Conservation (phyloP, 1,284 basidiomycete species). For the Ustilago bromivora region DNA sequence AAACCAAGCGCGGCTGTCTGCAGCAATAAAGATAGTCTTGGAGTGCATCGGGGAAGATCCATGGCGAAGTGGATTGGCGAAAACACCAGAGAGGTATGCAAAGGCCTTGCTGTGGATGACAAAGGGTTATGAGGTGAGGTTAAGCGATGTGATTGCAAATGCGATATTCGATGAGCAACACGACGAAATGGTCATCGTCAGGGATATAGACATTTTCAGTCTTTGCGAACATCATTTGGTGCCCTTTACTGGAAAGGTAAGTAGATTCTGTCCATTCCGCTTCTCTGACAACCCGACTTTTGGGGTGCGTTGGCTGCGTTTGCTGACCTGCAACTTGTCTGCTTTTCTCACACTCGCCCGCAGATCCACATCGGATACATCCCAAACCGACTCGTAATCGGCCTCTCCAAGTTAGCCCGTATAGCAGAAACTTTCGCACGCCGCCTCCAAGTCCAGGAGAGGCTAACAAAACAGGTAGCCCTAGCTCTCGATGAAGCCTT, state of each 20-base stretch:
- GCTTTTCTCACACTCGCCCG: neutral
- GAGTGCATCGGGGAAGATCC: slow-evolving; percentile 99
- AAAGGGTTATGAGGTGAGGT: slow-evolving; percentile 93
- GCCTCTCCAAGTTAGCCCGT: slow-evolving; percentile 95
- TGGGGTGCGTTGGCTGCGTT: neutral
- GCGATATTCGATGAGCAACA: slow-evolving; percentile 99
- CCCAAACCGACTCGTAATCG: slow-evolving; percentile 93
- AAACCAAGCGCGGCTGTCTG: slow-evolving; percentile 76
- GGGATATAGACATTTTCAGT: slow-evolving; percentile 96
- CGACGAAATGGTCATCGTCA: slow-evolving; percentile 99
- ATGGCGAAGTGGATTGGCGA: slow-evolving; percentile 86
- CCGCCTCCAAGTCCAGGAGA: slow-evolving; percentile 95
- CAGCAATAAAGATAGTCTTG: slow-evolving; percentile 89
- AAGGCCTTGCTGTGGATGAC: slow-evolving; percentile 99
- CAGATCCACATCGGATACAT: slow-evolving; percentile 80
- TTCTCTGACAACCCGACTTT: neutral
- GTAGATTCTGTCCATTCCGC: neutral
- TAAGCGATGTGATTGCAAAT: slow-evolving; percentile 97
- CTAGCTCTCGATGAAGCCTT: slow-evolving; percentile 97
- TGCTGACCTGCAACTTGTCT: neutral
- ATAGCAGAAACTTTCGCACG: slow-evolving; percentile 98
- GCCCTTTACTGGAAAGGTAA: slow-evolving; percentile 89
- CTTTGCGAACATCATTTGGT: slow-evolving; percentile 99
- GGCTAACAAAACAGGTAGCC: slow-evolving; percentile 96
- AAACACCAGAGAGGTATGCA: slow-evolving; percentile 95